Percentiles rank a stretch among this genome's conserved stretches.
Conservation (phyloP, 2,329 filamentous ascomycete genomes). For the Fusarium poae region DNA sequence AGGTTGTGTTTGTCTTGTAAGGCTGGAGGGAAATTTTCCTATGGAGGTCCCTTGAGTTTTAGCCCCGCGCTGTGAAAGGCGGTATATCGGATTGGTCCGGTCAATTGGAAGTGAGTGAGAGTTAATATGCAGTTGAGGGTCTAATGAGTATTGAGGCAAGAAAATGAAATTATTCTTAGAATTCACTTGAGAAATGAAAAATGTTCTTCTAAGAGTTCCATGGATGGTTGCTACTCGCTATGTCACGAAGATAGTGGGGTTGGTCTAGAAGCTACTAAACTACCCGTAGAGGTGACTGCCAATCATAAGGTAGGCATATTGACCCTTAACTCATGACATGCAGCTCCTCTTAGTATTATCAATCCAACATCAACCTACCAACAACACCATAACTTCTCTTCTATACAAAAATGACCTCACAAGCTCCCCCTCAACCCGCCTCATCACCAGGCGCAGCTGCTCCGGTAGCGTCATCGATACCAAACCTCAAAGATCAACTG, state of each 20-base stretch:
- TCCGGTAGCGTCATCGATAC: conserved; percentile 44
- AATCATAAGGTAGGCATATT: conserved; percentile 24
- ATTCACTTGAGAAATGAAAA: conserved; percentile 2
- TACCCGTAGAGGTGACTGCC: conserved; percentile 24
- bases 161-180: neutral
- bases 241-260: conserved; percentile 25
- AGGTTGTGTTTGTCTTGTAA: conserved; percentile 8
- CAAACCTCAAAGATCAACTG: conserved; percentile 65
- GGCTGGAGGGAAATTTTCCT: conserved; percentile 41
- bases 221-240: conserved; percentile 14
- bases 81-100: neutral
- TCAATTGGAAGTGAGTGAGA: neutral
- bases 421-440: conserved; percentile 26
- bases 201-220: conserved; percentile 13
- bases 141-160: neutral
- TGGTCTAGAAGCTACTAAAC: conserved; percentile 19
- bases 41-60: conserved; percentile 1
- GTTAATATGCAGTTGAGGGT: neutral
- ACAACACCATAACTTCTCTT: conserved; percentile 4
- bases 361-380: conserved; percentile 21
- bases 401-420: conserved; percentile 46
- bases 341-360: conserved; percentile 8
- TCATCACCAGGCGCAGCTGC: conserved; percentile 30
- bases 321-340: conserved; percentile 32
- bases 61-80: conserved; percentile 20